phyloP scores from a whole-genome alignment of 306 rosid species.

The Dryas octopetala region DNA sequence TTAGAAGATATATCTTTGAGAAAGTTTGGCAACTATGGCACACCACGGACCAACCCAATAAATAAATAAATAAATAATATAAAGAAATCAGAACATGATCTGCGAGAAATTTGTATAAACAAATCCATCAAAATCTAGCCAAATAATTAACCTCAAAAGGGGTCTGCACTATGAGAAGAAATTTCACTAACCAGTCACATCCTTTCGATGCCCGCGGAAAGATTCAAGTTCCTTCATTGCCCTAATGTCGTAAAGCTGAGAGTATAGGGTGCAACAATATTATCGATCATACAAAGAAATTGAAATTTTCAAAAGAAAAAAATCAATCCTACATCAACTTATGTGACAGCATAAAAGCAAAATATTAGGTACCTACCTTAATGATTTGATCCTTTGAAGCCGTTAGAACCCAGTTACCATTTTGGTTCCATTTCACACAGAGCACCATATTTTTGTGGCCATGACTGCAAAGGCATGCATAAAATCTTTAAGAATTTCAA shows the following conservation, averaged over 20 bases:
- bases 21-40: no score
- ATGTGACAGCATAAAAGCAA: slow-evolving; percentile 4
- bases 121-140: no score
- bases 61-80: no score
- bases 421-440: slow-evolving; percentile 90
- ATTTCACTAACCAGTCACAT: slow-evolving; percentile 75
- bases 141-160: no score
- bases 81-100: no score
- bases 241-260: slow-evolving; percentile 94
- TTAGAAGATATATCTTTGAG: no score
- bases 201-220: slow-evolving; percentile 95
- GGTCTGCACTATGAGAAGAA: slow-evolving; percentile 1
- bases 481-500: slow-evolving; percentile 18
- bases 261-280: slow-evolving; percentile 17
- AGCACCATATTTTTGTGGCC: slow-evolving; percentile 92
- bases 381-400: slow-evolving; percentile 91
- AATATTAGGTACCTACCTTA: slow-evolving; percentile 48
- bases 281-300: slow-evolving; percentile 6
- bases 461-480: slow-evolving; percentile 63
- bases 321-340: not conserved
- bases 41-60: no score
- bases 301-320: not conserved
- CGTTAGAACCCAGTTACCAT: slow-evolving; percentile 88
- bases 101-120: no score
- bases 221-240: slow-evolving; percentile 99